Evolutionary conservation across 805 yeast genomes (phyloP).

Genomic region (Brettanomyces bruxellensis): DNA sequence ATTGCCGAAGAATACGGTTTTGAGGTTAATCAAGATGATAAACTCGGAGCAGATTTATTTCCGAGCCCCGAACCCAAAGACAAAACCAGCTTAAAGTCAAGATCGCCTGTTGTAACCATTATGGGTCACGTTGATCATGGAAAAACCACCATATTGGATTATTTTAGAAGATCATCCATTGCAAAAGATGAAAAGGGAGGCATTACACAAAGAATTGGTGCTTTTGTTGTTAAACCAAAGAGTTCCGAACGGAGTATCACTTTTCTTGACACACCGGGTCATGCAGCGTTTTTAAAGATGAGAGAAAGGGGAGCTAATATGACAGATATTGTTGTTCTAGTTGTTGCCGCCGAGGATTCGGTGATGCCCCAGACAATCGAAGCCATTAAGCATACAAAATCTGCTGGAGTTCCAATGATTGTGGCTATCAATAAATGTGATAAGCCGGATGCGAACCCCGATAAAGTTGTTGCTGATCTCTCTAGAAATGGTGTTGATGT

Average conservation of each 20-base stretch:
- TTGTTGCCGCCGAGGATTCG: conserved; percentile 95
- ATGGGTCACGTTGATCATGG: conserved; percentile 99
- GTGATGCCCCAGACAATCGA: conserved; percentile 97
- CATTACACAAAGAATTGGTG: conserved; percentile 96
- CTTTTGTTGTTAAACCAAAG: conserved; percentile 81
- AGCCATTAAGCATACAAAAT: conserved; percentile 87
- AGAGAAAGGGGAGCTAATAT: conserved; percentile 92
- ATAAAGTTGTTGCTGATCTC: conserved; percentile 69
- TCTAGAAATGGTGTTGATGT: conserved; percentile 71
- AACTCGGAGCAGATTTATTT: conserved; percentile 50
- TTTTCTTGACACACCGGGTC: conserved; percentile 95
- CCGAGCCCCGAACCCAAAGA: conserved; percentile 47
- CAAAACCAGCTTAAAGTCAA: conserved; percentile 37
- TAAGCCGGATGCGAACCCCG: conserved; percentile 64
- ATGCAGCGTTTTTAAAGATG: conserved; percentile 94
- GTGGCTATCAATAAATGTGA: conserved; percentile 94
- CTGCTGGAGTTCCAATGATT: conserved; percentile 71
- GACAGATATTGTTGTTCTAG: conserved; percentile 86
- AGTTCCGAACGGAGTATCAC: conserved; percentile 68
- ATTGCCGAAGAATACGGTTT: conserved; percentile 87
- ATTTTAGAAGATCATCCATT: conserved; percentile 73
- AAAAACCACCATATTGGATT: conserved; percentile 87
- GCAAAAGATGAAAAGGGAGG: conserved; percentile 90
- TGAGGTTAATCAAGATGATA: conserved; percentile 48
- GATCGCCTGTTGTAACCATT: conserved; percentile 93